Percentiles rank a stretch among this genome's conserved stretches.
Conservation (phyloP, 768 basidiomycete species). For the Inosperma sp. region DNA sequence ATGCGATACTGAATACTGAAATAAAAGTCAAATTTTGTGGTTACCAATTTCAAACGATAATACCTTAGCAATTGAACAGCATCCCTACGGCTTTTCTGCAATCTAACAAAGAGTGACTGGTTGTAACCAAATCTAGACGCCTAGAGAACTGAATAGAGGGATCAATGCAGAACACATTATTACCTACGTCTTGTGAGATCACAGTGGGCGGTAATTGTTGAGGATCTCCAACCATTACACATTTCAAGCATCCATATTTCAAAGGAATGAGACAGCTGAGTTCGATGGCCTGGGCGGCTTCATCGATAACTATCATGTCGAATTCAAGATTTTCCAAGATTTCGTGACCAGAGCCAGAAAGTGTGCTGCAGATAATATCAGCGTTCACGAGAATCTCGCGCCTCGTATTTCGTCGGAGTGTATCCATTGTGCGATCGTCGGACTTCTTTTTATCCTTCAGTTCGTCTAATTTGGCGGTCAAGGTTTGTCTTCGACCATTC, state of each 20-base stretch:
- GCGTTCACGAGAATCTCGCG: slow-evolving; percentile 78
- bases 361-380: slow-evolving; percentile 89
- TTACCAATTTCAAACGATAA: slow-evolving; percentile 12
- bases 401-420: slow-evolving; percentile 67
- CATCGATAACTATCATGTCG: slow-evolving; percentile 95
- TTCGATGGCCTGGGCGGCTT: slow-evolving; percentile 96
- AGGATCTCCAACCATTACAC: slow-evolving; percentile 94
- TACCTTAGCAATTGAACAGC: slow-evolving; percentile 89
- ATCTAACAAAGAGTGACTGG: slow-evolving; percentile 87
- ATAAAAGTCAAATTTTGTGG: background rate
- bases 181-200: slow-evolving; percentile 41
- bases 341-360: slow-evolving; percentile 93
- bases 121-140: slow-evolving; percentile 74
- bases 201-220: slow-evolving; percentile 94
- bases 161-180: background rate
- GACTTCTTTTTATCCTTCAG: slow-evolving; percentile 82
- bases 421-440: slow-evolving; percentile 76
- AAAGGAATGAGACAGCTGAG: slow-evolving; percentile 92
- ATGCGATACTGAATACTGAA: slow-evolving; percentile 97
- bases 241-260: slow-evolving; percentile 77
- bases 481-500: slow-evolving; percentile 54
- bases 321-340: slow-evolving; percentile 79
- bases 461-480: slow-evolving; percentile 69
- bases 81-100: slow-evolving; percentile 75
- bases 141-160: slow-evolving; percentile 29